Conservation (phyloP, 2,329 filamentous ascomycete species). For the Pseudogymnoascus sp. region DNA sequence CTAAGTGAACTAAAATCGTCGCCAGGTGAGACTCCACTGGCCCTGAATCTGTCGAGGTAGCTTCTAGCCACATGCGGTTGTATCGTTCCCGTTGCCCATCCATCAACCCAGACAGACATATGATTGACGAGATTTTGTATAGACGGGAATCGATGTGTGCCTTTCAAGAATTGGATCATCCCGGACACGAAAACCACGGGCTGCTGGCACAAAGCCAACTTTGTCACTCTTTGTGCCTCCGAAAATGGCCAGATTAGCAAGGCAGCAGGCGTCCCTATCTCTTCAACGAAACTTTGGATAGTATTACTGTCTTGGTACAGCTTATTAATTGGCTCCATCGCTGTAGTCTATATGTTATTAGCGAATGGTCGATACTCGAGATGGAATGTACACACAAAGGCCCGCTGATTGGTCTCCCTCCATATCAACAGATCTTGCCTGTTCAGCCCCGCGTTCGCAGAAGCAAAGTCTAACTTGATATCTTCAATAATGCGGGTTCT, state of each 20-base stretch:
- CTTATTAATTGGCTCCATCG: neutral
- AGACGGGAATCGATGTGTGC: neutral
- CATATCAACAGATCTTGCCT: neutral
- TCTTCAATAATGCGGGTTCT: neutral
- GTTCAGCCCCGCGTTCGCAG: neutral
- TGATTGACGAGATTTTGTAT: neutral
- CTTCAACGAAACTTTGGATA: neutral
- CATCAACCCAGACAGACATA: neutral
- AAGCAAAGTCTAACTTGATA: neutral
- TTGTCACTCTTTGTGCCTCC: neutral
- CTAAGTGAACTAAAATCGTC: no score
- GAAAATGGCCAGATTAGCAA: neutral
- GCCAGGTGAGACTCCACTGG: no score
- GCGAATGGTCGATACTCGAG: neutral
- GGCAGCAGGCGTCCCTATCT: neutral
- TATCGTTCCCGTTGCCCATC: neutral
- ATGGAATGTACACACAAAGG: neutral
- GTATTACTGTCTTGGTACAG: rapidly evolving
- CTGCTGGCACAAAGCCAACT: neutral
- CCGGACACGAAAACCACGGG: neutral
- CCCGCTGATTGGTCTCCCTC: neutral
- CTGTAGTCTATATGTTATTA: neutral
- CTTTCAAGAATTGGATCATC: neutral
- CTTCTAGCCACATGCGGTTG: neutral
- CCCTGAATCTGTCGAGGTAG: neutral